These are phyloP conservation scores for Trichosanthes truncata DNA, from an alignment of 306 rosid genomes.

Conservation along the genomic window DNA sequence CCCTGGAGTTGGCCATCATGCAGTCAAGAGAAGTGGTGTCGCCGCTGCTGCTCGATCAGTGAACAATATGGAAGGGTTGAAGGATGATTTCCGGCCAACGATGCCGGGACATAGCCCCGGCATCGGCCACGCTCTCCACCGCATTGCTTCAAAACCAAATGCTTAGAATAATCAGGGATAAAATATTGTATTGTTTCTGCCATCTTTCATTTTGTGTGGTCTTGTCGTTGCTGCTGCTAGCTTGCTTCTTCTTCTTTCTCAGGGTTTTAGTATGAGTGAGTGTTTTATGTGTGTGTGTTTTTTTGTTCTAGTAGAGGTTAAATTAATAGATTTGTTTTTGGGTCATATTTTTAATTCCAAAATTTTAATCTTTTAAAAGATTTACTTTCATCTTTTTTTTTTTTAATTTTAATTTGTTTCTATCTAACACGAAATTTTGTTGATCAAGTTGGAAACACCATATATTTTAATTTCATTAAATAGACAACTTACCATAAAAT, in stretches of 20 bases:
- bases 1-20: background rate
- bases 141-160: background rate
- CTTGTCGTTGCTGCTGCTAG: background rate
- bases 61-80: background rate
- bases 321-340: background rate
- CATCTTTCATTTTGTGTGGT: background rate
- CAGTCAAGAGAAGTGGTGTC: background rate
- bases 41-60: background rate
- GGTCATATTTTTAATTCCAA: background rate
- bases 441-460: background rate
- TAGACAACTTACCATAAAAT: no score
- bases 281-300: background rate
- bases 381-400: background rate
- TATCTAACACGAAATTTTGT: background rate
- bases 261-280: background rate
- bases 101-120: slow-evolving; percentile 4
- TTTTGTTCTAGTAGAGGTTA: background rate
- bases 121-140: background rate
- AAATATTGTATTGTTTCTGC: background rate
- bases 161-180: background rate
- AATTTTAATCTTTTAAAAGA: background rate
- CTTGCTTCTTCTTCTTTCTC: background rate
- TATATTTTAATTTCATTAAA: no score
- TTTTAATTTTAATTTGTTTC: background rate
- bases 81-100: slow-evolving; percentile 9